Evolutionary conservation across 1,139 yeast species (phyloP), one percentile per base, ranked within the genome.

Genomic region (Geotrichum cucujoidarum): DNA sequence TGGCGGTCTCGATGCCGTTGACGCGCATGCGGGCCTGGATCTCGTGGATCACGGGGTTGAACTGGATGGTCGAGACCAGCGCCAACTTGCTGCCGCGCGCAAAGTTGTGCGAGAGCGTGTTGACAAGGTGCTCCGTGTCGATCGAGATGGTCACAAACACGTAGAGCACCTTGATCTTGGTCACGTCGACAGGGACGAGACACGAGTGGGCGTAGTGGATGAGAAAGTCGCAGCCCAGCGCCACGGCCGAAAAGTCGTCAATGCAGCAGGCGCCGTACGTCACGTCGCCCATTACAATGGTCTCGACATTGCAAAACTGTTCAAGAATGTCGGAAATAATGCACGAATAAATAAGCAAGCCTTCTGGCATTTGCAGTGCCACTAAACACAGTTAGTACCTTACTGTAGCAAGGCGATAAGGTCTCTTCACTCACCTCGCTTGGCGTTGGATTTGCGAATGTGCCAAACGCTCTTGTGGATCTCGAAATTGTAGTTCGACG

Each of bases 191-290:
- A 1, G 99, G 98, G 1, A 92, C 97, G 45, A 92, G 73, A 67
- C 99, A 92, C 13, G 96, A 89, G 65, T 92, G 99, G 1, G 98
- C 99, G 66, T 92, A 92, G 67, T 94, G 99, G 11, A 92, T 89
- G 50, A 92, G 81, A 58, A 90, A 85, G 63, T 92, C 99, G 67
- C 98, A 94, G 48, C 86, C 95, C 40, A 92, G 69, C 0, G 97
- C 82, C 52, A 90, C 72, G 3, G 99, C 98, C 0, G 98, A 90
- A 62, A 76, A 92, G 63, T 92, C 99, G 64, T 92, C 99, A 46
- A 92, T 89, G 67, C 99, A 92, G 63, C 99, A 92, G 0, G 99
- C 99, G 30, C 99, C 99, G 61, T 92, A 92, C 0, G 97, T 88
- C 0, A 92, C 98, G 66, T 92, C 99, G 1, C 99, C 99, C 98